Evolutionary conservation across 2,329 filamentous ascomycete genomes (phyloP), one percentile per base, ranked within the genome.

Genomic region (Didymella lethalis): DNA sequence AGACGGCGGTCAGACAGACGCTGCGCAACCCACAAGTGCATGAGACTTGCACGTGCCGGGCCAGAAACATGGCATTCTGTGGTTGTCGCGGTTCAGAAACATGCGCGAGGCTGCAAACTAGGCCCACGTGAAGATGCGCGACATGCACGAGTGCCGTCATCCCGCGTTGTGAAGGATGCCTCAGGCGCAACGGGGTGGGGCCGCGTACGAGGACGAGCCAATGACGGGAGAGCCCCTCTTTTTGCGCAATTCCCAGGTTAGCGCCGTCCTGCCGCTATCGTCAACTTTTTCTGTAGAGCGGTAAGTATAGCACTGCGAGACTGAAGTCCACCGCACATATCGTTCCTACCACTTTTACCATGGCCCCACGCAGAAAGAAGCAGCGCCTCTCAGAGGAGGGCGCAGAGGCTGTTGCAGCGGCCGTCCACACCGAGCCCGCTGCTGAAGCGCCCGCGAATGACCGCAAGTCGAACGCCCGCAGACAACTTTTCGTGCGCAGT

Each of bases 401-500:
- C 43, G 64, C 41, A 25, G 41, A 44, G 7, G 25, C 41, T 25
- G 41, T 44, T 7, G 25, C 41, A 26, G 41, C 14, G 23, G 41
- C 41, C 1, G 6, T 25, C 41, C 26, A 7, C 41, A 44, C 25
- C 14, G 23, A n/a, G 16, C 14, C 41, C 23, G 41, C 41, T 25
- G 41, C 68, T 34, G 52, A 52, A 38, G 58, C 54, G 34, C 52
- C 57, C 10, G 38, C 57, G 25, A 59, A 63, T 34, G 67, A 63
- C 26, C 56, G 60, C 54, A 77, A 70, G 63, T 69, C 62, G 59
- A 70, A 61, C 64, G 76, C 64, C 74, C 94, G 45, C 56, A 64
- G 67, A 61, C 71, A 73, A 61, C 87, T 99, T 66, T 99, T 99
- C 80, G 89, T 99, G 64, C 91, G 94, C 69, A 93, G 91, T 49